Evolutionary conservation across 176 grass and related monocot species (phyloP).

Genomic region (Ananas comosus): DNA sequence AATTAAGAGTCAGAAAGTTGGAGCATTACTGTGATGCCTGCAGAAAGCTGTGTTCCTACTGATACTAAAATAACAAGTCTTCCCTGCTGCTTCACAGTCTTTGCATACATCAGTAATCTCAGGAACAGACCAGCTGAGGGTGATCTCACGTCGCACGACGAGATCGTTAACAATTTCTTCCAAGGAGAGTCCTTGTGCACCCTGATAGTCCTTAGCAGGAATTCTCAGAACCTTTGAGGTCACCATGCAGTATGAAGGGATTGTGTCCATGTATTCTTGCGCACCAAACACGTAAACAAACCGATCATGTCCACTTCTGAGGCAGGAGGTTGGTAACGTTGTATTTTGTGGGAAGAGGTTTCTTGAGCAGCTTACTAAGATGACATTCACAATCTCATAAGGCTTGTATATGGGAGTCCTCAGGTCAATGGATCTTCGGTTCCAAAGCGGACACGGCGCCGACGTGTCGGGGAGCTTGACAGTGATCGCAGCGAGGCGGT

Average conservation of each 20-base stretch:
- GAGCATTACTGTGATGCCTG: slow-evolving; percentile 11
- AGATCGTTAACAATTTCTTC: neutral
- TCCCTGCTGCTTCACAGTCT: slow-evolving; percentile 12
- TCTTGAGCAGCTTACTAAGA: slow-evolving; percentile 27
- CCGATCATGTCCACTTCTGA: neutral
- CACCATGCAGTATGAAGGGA: slow-evolving; percentile 28
- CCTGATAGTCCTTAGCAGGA: neutral
- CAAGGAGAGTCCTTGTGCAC: no score
- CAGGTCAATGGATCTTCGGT: slow-evolving; percentile 8
- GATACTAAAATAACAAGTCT: slow-evolving; percentile 23
- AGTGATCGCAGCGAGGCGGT: neutral
- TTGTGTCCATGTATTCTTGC: neutral
- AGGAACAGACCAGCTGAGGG: slow-evolving; percentile 15
- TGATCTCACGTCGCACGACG: slow-evolving; percentile 14
- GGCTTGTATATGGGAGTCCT: slow-evolving; percentile 20
- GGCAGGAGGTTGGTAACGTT: no score
- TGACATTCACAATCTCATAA: neutral
- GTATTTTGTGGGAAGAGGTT: neutral
- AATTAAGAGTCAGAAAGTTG: neutral
- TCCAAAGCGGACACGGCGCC: slow-evolving; percentile 29
- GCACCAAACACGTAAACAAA: slow-evolving; percentile 12
- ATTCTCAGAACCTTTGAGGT: slow-evolving; percentile 3
- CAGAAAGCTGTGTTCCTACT: slow-evolving; percentile 30
- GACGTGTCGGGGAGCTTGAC: slow-evolving; percentile 4
- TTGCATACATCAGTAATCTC: slow-evolving; percentile 15